phyloP scores from a whole-genome alignment of 768 basidiomycete species.

The Fomitopsis serialis region DNA sequence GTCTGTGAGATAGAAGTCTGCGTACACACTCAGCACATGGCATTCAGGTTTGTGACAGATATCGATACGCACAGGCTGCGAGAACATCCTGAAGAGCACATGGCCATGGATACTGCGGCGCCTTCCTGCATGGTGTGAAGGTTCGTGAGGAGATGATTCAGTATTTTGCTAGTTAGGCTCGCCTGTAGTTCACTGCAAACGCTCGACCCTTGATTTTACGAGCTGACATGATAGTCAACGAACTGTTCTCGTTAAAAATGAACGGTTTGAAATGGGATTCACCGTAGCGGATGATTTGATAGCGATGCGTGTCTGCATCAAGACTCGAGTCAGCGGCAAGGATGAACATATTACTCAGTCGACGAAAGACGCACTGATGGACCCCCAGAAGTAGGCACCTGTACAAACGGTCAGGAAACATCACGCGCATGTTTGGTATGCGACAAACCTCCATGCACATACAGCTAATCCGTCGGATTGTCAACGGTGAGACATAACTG shows the following conservation, averaged over 20 bases:
- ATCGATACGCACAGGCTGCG: constrained; percentile 51
- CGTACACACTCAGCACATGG: background rate
- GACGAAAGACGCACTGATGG: constrained; percentile 39
- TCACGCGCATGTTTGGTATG: background rate
- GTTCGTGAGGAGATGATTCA: background rate
- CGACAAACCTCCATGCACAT: constrained; percentile 54
- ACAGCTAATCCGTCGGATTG: constrained; percentile 37
- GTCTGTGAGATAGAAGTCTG: constrained; percentile 69
- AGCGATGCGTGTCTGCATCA: constrained; percentile 48
- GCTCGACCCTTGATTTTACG: constrained; percentile 67
- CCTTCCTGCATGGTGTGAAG: constrained; percentile 43
- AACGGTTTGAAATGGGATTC: no score
- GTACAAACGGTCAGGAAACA: background rate
- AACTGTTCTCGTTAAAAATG: background rate
- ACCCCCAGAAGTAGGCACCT: constrained; percentile 68
- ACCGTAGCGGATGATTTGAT: constrained; percentile 56
- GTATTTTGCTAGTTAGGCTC: background rate
- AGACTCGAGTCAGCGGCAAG: background rate
- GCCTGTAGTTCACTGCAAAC: constrained; percentile 57
- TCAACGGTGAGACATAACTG: background rate
- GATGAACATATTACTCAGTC: background rate
- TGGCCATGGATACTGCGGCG: constrained; percentile 84
- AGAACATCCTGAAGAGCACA: constrained; percentile 72
- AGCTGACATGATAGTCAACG: constrained; percentile 36
- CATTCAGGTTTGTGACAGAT: background rate